Percentiles rank a stretch among this genome's conserved stretches.
Evolutionary conservation across 2,329 filamentous ascomycete genomes (phyloP).

Genomic region (Cryphonectria naterciae): DNA sequence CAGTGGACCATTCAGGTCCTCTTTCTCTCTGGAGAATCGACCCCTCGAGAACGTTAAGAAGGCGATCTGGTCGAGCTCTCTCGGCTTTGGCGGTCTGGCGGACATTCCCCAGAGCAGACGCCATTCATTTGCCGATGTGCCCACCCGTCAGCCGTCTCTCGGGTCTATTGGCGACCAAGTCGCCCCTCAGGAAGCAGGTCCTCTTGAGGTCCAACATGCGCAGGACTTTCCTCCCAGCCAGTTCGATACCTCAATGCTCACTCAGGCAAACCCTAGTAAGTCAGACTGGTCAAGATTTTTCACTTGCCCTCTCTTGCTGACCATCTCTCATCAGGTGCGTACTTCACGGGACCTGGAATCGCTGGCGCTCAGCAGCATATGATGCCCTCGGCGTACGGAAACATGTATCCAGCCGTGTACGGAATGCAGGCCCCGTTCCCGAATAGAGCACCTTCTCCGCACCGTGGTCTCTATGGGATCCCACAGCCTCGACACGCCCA

Average conservation of each 20-base stretch:
- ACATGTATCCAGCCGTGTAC: slow-evolving; percentile 53
- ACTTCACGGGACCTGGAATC: slow-evolving; percentile 42
- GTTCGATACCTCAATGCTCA: slow-evolving; percentile 40
- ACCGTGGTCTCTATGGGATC: slow-evolving; percentile 64
- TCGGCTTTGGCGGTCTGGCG: slow-evolving; percentile 64
- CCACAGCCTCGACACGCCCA: slow-evolving; percentile 68
- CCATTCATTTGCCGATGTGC: slow-evolving; percentile 77
- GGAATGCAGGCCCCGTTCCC: slow-evolving; percentile 49
- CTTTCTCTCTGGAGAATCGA: slow-evolving; percentile 58
- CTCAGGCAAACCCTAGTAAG: slow-evolving; percentile 41
- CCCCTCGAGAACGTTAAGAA: slow-evolving; percentile 69
- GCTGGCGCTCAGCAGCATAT: slow-evolving; percentile 42
- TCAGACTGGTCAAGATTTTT: slow-evolving; percentile 20
- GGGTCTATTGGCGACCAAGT: slow-evolving; percentile 61
- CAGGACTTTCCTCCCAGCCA: slow-evolving; percentile 50
- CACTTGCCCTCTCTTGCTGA: slow-evolving; percentile 38
- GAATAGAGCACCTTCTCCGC: slow-evolving; percentile 62
- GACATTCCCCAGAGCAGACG: slow-evolving; percentile 75
- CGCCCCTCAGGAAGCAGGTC: slow-evolving; percentile 50
- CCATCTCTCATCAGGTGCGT: slow-evolving; percentile 39
- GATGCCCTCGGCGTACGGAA: slow-evolving; percentile 42
- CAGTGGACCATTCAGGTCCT: slow-evolving; percentile 49
- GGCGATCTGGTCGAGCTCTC: slow-evolving; percentile 71
- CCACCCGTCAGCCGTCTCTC: slow-evolving; percentile 64
- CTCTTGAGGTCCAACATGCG: slow-evolving; percentile 47